Percentiles rank a stretch among this genome's conserved stretches.
These are phyloP conservation scores for Termitomyces bulborhizus DNA, from an alignment of 768 basidiomycete species.

Conservation along the genomic window DNA sequence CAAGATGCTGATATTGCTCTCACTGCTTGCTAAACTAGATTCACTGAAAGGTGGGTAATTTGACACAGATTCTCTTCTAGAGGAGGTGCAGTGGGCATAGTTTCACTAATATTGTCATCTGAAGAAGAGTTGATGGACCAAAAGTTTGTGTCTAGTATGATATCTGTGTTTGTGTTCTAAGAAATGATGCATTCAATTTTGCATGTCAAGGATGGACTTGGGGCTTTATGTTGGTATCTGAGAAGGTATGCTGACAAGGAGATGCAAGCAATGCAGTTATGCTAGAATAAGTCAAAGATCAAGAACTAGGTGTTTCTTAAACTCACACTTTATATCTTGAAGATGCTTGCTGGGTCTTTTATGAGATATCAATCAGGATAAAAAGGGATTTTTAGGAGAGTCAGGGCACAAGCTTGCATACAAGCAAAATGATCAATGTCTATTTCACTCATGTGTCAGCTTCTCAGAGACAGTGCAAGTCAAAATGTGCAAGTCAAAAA, in stretches of 20 bases:
- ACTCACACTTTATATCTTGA: slow-evolving; percentile 47
- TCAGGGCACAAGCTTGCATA: slow-evolving; percentile 11
- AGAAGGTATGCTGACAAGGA: slow-evolving; percentile 6
- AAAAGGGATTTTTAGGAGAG: slow-evolving; percentile 8
- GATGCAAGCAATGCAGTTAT: slow-evolving; percentile 9
- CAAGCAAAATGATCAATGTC: too few relatives aligned
- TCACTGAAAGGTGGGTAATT: slow-evolving; percentile 22
- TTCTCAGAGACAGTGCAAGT: too few relatives aligned
- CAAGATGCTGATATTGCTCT: slow-evolving; percentile 22
- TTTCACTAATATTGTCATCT: slow-evolving; percentile 14
- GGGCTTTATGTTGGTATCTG: slow-evolving; percentile 17
- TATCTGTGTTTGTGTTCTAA: slow-evolving; percentile 15
- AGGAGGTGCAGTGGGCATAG: slow-evolving; percentile 10
- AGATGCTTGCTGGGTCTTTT: slow-evolving; percentile 22
- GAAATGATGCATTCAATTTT: slow-evolving; percentile 10
- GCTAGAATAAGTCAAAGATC: slow-evolving; percentile 1
- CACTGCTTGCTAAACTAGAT: slow-evolving; percentile 34
- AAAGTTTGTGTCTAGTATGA: slow-evolving; percentile 7
- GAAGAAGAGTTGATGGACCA: slow-evolving; percentile 19
- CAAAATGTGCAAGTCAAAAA: too few relatives aligned
- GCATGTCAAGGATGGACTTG: slow-evolving; percentile 20
- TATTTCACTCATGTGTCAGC: too few relatives aligned
- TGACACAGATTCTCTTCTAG: slow-evolving; percentile 10
- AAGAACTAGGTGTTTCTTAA: background rate
- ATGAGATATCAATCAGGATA: slow-evolving; percentile 2